phyloP scores from a whole-genome alignment of 441 rosid species.

The Capsella rubella region DNA sequence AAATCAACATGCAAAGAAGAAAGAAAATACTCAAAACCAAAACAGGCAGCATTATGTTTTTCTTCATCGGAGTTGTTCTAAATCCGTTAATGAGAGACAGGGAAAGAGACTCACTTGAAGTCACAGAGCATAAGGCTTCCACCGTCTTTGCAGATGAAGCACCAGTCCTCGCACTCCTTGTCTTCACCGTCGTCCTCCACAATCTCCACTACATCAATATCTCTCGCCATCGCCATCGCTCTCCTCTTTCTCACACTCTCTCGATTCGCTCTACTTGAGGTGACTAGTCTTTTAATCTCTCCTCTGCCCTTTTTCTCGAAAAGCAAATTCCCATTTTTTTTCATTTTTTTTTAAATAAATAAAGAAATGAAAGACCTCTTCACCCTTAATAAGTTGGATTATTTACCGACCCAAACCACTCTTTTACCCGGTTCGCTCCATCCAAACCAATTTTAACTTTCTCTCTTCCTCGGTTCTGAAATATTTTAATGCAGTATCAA shows the following conservation, averaged over 20 bases:
- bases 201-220: background rate
- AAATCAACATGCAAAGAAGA: slow-evolving; percentile 34
- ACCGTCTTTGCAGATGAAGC: slow-evolving; percentile 48
- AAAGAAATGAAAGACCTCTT: no score
- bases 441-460: no score
- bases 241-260: background rate
- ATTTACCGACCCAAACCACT: no score
- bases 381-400: no score
- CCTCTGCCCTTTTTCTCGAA: no score
- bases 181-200: slow-evolving; percentile 27
- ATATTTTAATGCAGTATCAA: no score
- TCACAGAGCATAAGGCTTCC: slow-evolving; percentile 42
- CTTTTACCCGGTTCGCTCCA: no score
- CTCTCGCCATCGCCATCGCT: background rate
- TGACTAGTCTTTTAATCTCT: no score
- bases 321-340: no score
- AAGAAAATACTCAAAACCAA: background rate
- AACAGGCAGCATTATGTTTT: slow-evolving; percentile 14
- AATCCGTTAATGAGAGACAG: background rate
- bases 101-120: slow-evolving; percentile 34
- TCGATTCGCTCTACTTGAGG: no score
- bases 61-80: background rate
- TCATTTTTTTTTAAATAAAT: no score
- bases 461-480: no score
- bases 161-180: slow-evolving; percentile 44